These are phyloP conservation scores for Macrotyloma uniflorum DNA, from an alignment of 306 rosid species.

Conservation along the genomic window DNA sequence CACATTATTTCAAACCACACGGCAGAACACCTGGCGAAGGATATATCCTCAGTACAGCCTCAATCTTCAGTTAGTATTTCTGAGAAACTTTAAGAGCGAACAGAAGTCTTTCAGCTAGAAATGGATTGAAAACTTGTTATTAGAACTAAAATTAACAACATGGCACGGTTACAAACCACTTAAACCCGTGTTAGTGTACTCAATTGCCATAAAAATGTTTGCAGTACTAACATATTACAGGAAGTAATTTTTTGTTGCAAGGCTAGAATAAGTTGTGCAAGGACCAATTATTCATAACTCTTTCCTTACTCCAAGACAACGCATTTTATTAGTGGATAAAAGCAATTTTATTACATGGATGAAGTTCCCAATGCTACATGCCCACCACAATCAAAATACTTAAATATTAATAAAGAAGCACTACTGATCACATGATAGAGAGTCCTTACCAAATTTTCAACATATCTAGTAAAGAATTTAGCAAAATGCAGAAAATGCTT, in stretches of 20 bases:
- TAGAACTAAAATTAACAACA: neutral
- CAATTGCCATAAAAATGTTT: neutral
- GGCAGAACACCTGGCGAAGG: neutral
- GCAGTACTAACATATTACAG: neutral
- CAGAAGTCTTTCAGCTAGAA: neutral
- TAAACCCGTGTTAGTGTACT: conserved; percentile 2
- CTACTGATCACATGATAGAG: conserved; percentile 36
- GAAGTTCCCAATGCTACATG: conserved; percentile 23
- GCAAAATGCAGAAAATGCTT: conserved; percentile 28
- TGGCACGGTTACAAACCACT: neutral
- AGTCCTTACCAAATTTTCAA: conserved; percentile 30
- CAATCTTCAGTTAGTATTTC: neutral
- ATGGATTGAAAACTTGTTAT: neutral
- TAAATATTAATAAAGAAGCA: conserved; percentile 32
- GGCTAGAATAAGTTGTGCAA: conserved; percentile 4
- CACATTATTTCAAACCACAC: neutral
- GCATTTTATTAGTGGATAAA: conserved; percentile 18
- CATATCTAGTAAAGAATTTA: conserved; percentile 6
- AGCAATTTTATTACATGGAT: conserved; percentile 1
- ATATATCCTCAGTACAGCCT: conserved; percentile 9
- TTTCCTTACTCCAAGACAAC: conserved; percentile 28
- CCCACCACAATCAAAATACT: conserved; percentile 29
- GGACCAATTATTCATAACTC: conserved; percentile 23
- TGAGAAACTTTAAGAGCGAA: neutral
- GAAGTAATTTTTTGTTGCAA: conserved; percentile 1